Percentiles rank a stretch among this genome's conserved stretches.
Evolutionary conservation across 2,329 filamentous ascomycete species (phyloP).

Genomic region (Fusarium metavorans): DNA sequence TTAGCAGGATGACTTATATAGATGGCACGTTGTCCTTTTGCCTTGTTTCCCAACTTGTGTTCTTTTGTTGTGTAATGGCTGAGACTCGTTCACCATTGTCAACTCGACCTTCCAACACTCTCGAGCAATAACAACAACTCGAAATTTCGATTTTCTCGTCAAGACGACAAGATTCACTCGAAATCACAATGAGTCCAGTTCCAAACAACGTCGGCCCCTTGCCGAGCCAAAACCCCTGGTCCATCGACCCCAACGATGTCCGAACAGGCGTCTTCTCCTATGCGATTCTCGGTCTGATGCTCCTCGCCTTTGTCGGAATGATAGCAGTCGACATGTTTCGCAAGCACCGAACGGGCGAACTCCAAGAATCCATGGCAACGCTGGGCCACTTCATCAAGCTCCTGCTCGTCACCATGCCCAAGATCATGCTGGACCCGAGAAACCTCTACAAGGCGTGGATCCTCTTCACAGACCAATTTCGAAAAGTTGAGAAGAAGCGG

Average conservation of each 20-base stretch:
- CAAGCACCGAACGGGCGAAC: conserved; percentile 27
- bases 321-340: conserved; percentile 21
- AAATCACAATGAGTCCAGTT: neutral
- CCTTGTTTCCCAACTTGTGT: neutral
- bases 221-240: neutral
- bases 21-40: neutral
- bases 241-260: neutral
- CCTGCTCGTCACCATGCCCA: conserved; percentile 3
- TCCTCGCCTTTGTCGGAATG: conserved; percentile 15
- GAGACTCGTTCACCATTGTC: neutral
- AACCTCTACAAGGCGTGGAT: conserved; percentile 9
- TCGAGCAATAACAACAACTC: neutral
- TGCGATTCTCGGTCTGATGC: conserved; percentile 13
- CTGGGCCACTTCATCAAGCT: neutral
- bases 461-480: conserved; percentile 30
- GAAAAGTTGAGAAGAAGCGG: conserved; percentile 14
- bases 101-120: neutral
- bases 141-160: neutral
- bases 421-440: conserved; percentile 4
- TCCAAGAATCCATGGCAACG: conserved; percentile 6
- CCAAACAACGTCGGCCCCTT: neutral
- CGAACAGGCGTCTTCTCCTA: conserved; percentile 9
- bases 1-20: neutral
- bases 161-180: neutral
- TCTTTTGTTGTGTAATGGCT: neutral